A percentile compares a stretch with the other conserved stretches of the same genome.
Evolutionary conservation across 2,329 filamentous ascomycete species (phyloP).

Genomic region (Cytospora piceicola): DNA sequence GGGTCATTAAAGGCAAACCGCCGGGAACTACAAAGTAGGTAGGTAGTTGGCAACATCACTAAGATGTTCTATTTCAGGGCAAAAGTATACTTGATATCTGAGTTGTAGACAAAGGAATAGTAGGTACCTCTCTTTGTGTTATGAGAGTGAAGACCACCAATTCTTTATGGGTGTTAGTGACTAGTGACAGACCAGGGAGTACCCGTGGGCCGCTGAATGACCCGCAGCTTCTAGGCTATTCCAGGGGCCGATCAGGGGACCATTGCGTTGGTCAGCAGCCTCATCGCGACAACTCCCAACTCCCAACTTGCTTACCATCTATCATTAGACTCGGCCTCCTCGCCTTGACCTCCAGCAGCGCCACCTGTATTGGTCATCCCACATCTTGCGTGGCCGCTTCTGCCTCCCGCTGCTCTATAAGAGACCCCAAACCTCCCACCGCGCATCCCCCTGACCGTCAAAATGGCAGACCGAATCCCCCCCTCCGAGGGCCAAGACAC

Average conservation of each 20-base stretch:
- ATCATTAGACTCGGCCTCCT: constrained; percentile 41
- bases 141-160: background rate
- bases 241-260: constrained; percentile 21
- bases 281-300: constrained; percentile 23
- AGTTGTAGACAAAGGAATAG: background rate
- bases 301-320: constrained; percentile 31
- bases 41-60: too few relatives aligned
- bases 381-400: constrained; percentile 24
- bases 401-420: constrained; percentile 16
- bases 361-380: constrained; percentile 28
- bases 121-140: background rate
- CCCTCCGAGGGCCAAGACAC: constrained; percentile 46
- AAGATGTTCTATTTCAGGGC: too few relatives aligned
- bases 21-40: background rate
- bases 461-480: constrained; percentile 58
- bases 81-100: background rate
- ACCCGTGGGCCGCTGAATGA: background rate
- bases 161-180: background rate
- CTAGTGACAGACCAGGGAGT: constrained; percentile 10
- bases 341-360: constrained; percentile 31
- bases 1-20: background rate
- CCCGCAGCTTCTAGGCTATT: constrained; percentile 17
- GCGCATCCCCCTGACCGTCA: constrained; percentile 31
- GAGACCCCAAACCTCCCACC: background rate
- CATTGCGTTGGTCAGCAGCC: constrained; percentile 28